Conservation (phyloP, 306 rosid genomes). For the Quillaja saponaria region DNA sequence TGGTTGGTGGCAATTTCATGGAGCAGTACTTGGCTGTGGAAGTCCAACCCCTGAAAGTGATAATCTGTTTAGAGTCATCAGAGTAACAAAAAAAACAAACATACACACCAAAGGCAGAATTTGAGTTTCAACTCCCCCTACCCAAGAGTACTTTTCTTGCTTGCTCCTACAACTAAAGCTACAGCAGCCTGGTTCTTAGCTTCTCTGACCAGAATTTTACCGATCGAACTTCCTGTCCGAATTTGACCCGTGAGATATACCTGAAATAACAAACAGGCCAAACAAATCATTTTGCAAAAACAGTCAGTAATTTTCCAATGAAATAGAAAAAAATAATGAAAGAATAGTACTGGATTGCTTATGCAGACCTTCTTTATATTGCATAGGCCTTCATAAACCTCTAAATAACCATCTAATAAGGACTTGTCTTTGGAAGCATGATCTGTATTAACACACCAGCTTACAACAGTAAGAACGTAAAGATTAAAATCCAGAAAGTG, state of each 20-base stretch:
- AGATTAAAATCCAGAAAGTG: neutral
- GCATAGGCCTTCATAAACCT: constrained; percentile 68
- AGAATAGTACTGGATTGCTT: neutral
- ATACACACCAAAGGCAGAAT: constrained; percentile 4
- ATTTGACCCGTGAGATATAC: constrained; percentile 61
- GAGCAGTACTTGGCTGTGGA: constrained; percentile 72
- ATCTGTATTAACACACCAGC: constrained; percentile 40
- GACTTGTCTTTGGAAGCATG: constrained; percentile 45
- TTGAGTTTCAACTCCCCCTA: constrained; percentile 32
- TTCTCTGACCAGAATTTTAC: constrained; percentile 64
- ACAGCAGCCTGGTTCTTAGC: constrained; percentile 56
- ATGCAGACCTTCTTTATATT: constrained; percentile 56
- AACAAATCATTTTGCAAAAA: neutral
- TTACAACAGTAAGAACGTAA: constrained; percentile 4
- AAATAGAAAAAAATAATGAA: constrained; percentile 2
- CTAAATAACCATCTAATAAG: constrained; percentile 61
- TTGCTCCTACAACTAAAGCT: constrained; percentile 70
- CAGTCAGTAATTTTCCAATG: constrained; percentile 10
- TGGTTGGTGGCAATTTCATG: constrained; percentile 58
- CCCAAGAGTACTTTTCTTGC: constrained; percentile 47
- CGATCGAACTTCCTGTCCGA: constrained; percentile 53
- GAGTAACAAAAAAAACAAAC: constrained; percentile 14
- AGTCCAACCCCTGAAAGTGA: constrained; percentile 50
- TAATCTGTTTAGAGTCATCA: constrained; percentile 33
- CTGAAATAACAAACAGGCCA: constrained; percentile 51